phyloP scores from a whole-genome alignment of 2,329 filamentous ascomycete genomes.

The Fusarium austroafricanum region DNA sequence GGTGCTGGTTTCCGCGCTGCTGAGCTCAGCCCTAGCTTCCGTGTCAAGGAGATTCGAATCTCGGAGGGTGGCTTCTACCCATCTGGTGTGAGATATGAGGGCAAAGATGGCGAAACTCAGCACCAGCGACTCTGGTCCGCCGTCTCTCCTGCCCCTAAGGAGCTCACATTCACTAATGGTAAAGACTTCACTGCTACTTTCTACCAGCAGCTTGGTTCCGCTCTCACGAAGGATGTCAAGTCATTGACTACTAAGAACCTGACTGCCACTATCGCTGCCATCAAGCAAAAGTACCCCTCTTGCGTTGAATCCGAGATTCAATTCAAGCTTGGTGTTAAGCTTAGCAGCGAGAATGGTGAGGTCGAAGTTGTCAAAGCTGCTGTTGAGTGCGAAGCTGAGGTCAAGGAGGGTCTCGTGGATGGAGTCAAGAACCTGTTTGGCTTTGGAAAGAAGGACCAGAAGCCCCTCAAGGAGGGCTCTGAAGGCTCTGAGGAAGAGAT shows the following conservation, averaged over 20 bases:
- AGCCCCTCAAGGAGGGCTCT: slow-evolving; percentile 67
- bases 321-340: slow-evolving; percentile 80
- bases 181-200: slow-evolving; percentile 85
- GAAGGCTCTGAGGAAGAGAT: slow-evolving; percentile 54
- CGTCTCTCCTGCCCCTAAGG: slow-evolving; percentile 80
- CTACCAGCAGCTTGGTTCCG: slow-evolving; percentile 74
- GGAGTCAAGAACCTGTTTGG: slow-evolving; percentile 97
- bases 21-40: slow-evolving; percentile 91
- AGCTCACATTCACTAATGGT: slow-evolving; percentile 83
- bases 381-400: slow-evolving; percentile 87
- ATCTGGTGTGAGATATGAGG: slow-evolving; percentile 79
- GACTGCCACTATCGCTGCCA: slow-evolving; percentile 80
- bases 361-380: slow-evolving; percentile 81
- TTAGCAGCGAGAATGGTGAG: slow-evolving; percentile 79
- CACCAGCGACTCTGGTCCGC: slow-evolving; percentile 87
- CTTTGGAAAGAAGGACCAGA: slow-evolving; percentile 87
- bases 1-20: slow-evolving; percentile 95
- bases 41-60: slow-evolving; percentile 94
- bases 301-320: slow-evolving; percentile 82
- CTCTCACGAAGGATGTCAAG: slow-evolving; percentile 67
- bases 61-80: slow-evolving; percentile 81
- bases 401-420: slow-evolving; percentile 86
- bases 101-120: slow-evolving; percentile 74
- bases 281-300: slow-evolving; percentile 79
- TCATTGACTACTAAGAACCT: slow-evolving; percentile 84